Evolutionary conservation across 352 stramenopile species (phyloP).

Genomic region (Discostella stelligera): DNA sequence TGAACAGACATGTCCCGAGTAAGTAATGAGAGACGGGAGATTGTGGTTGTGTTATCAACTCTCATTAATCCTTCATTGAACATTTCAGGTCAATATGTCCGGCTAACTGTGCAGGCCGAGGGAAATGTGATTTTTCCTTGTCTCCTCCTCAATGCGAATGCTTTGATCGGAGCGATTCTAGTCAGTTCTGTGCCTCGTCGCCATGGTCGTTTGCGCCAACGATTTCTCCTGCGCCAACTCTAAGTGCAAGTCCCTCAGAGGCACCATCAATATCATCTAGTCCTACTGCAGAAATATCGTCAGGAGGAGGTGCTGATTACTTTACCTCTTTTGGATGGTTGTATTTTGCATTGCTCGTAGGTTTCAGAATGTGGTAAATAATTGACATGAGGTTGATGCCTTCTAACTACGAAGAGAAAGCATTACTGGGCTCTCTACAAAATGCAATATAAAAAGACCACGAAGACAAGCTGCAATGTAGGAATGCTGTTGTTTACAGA

Average conservation of each 20-base stretch:
- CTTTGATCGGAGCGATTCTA: slow-evolving; percentile 40
- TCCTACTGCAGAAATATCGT: slow-evolving; percentile 22
- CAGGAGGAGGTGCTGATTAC: background rate
- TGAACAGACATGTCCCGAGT: slow-evolving; percentile 37
- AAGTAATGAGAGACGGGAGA: background rate
- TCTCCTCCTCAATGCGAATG: slow-evolving; percentile 39
- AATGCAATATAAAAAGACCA: too few species aligned
- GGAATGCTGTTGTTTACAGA: too few species aligned
- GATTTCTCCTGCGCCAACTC: slow-evolving; percentile 35
- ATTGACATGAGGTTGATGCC: too few species aligned
- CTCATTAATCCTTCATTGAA: background rate
- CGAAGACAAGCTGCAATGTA: too few species aligned
- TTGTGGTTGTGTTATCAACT: background rate
- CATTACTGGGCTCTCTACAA: too few species aligned
- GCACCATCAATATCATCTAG: slow-evolving; percentile 33
- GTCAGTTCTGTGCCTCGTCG: slow-evolving; percentile 23
- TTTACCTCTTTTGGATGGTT: background rate
- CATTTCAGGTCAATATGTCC: slow-evolving; percentile 21
- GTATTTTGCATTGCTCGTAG: slow-evolving; percentile 9
- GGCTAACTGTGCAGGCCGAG: slow-evolving; percentile 38
- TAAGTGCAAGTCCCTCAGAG: slow-evolving; percentile 18
- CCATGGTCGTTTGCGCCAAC: slow-evolving; percentile 37
- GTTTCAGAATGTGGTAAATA: too few species aligned
- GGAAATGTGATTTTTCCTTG: slow-evolving; percentile 36
- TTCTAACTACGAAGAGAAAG: too few species aligned